Conservation (phyloP, 2,329 filamentous ascomycete species). For the Aspergillus calidoustus region DNA sequence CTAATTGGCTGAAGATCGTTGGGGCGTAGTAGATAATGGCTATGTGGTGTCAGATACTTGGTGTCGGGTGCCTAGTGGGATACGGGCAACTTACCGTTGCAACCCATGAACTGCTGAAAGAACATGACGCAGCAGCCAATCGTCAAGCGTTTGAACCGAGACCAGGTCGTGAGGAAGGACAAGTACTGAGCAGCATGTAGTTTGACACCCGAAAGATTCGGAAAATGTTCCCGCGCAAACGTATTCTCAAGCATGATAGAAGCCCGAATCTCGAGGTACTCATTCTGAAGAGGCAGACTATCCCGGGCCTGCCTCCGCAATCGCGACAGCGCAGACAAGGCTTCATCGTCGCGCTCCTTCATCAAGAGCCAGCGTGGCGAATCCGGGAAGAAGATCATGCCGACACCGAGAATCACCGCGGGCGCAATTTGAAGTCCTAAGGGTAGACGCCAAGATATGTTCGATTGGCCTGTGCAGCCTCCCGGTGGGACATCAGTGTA, state of each 20-base stretch:
- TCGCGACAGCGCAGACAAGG: slow-evolving; percentile 51
- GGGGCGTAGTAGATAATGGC: slow-evolving; percentile 56
- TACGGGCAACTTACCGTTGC: slow-evolving; percentile 40
- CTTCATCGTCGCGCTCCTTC: slow-evolving; percentile 55
- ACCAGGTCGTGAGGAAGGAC: slow-evolving; percentile 41
- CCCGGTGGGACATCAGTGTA: slow-evolving; percentile 50
- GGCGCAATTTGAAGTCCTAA: slow-evolving; percentile 53
- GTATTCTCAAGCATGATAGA: slow-evolving; percentile 43
- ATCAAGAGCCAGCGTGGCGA: slow-evolving; percentile 56
- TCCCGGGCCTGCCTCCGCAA: slow-evolving; percentile 42
- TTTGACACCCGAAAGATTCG: slow-evolving; percentile 32
- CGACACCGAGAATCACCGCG: slow-evolving; percentile 43
- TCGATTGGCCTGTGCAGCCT: slow-evolving; percentile 54
- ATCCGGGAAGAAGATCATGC: slow-evolving; percentile 58
- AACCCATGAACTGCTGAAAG: slow-evolving; percentile 54
- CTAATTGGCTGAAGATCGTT: slow-evolving; percentile 52
- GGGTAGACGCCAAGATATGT: slow-evolving; percentile 54
- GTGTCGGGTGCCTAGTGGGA: neutral
- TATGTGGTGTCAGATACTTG: slow-evolving; percentile 10
- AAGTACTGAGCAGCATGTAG: slow-evolving; percentile 42
- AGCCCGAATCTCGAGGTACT: slow-evolving; percentile 57
- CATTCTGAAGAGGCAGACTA: slow-evolving; percentile 55
- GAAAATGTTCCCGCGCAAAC: slow-evolving; percentile 37
- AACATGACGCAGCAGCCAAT: slow-evolving; percentile 48
- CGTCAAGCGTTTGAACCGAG: slow-evolving; percentile 41